These are phyloP conservation scores for Handroanthus guayacan DNA, from an alignment of 257 asterid species.

Conservation along the genomic window DNA sequence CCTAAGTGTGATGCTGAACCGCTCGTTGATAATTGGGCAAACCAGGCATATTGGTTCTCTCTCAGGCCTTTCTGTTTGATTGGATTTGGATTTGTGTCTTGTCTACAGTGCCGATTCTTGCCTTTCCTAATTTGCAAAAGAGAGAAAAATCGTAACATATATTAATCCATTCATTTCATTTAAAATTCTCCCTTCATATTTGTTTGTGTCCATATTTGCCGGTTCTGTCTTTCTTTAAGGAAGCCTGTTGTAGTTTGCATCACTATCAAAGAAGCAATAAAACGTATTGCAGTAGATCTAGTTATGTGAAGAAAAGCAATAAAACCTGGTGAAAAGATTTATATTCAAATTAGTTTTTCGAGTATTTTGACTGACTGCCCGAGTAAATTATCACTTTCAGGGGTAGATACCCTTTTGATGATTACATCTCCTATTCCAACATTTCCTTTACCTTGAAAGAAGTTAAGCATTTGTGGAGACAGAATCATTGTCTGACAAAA, in stretches of 20 bases:
- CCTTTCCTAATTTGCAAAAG: neutral
- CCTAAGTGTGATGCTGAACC: constrained; percentile 93
- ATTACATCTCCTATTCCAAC: constrained; percentile 82
- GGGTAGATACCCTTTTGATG: constrained; percentile 85
- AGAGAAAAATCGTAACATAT: neutral
- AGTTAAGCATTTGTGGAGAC: constrained; percentile 95
- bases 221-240: neutral
- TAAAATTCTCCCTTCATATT: neutral
- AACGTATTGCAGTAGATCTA: constrained; percentile 2
- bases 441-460: constrained; percentile 77
- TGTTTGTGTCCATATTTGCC: neutral
- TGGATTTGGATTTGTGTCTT: constrained; percentile 35
- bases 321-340: neutral
- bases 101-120: constrained; percentile 11
- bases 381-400: constrained; percentile 53
- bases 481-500: constrained; percentile 73
- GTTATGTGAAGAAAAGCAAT: constrained; percentile 18
- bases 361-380: constrained; percentile 32
- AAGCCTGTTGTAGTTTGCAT: constrained; percentile 9
- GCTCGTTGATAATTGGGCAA: constrained; percentile 98
- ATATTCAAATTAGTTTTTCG: neutral
- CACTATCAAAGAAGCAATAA: neutral
- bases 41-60: constrained; percentile 99
- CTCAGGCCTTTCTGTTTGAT: constrained; percentile 82
- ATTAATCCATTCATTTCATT: neutral